phyloP scores from a whole-genome alignment of 2,329 filamentous ascomycete genomes.

The Mariannaea sp. region DNA sequence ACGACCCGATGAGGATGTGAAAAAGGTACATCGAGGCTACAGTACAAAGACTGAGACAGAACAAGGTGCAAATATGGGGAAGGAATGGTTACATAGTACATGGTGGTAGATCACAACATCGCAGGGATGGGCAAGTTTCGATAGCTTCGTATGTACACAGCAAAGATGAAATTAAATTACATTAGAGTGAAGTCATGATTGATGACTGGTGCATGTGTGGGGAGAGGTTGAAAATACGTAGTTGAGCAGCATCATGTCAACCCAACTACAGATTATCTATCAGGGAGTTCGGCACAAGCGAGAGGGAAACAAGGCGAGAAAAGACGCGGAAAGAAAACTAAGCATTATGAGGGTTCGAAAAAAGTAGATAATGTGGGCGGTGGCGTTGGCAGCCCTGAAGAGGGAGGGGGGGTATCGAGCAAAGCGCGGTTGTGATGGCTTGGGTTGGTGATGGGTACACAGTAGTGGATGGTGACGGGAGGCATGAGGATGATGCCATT shows the following conservation, averaged over 20 bases:
- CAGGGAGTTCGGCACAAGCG: background rate
- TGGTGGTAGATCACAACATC: background rate
- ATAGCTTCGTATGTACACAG: too few species aligned
- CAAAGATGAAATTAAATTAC: too few species aligned
- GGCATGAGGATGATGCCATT: slow-evolving; percentile 18
- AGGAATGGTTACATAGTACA: slow-evolving; percentile 9
- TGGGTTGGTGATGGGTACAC: too few species aligned
- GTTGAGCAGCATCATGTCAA: too few species aligned
- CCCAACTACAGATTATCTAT: too few species aligned
- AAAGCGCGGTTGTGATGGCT: background rate
- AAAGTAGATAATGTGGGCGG: background rate
- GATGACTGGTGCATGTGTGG: slow-evolving; percentile 13
- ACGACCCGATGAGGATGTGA: slow-evolving; percentile 16
- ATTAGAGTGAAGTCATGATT: too few species aligned
- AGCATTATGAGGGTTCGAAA: background rate
- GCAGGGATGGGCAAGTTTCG: slow-evolving; percentile 8
- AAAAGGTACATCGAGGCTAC: slow-evolving; percentile 9
- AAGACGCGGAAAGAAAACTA: background rate
- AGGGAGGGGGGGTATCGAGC: background rate
- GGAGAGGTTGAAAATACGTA: background rate
- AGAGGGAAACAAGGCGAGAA: background rate
- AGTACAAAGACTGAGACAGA: too few species aligned
- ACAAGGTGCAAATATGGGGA: background rate
- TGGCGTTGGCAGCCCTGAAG: slow-evolving; percentile 2
- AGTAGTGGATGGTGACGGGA: background rate